phyloP scores from a whole-genome alignment of 306 rosid genomes.

The Pachyrhizus erosus region DNA sequence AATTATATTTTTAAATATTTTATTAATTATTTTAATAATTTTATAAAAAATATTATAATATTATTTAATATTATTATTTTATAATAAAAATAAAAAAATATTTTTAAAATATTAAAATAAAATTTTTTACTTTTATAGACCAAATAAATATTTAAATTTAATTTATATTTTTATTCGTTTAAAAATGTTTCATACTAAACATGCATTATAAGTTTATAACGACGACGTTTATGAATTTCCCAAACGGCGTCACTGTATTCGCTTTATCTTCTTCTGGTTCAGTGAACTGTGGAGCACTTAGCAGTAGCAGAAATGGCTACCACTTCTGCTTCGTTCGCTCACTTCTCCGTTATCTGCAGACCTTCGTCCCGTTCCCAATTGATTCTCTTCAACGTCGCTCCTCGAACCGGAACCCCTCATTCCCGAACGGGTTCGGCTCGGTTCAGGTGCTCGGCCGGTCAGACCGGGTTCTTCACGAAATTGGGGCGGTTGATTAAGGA shows the following conservation, averaged over 20 bases:
- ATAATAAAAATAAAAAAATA: no score
- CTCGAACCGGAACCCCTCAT: background rate
- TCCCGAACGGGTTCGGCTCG: slow-evolving; percentile 40
- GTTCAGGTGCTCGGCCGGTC: slow-evolving; percentile 76
- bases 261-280: slow-evolving; percentile 45
- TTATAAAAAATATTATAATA: no score
- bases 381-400: slow-evolving; percentile 30
- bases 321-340: slow-evolving; percentile 46
- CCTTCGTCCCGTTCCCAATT: slow-evolving; percentile 43
- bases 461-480: slow-evolving; percentile 81
- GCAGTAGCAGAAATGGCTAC: slow-evolving; percentile 56
- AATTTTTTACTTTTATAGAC: no score
- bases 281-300: background rate
- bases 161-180: no score
- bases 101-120: no score
- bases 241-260: background rate
- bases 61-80: no score
- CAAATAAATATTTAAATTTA: no score
- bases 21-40: no score
- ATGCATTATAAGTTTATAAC: no score
- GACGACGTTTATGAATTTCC: no score
- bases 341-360: slow-evolving; percentile 52
- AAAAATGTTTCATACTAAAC: no score
- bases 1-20: no score
- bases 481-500: slow-evolving; percentile 86